A percentile compares a stretch with the other conserved stretches of the same genome.
Evolutionary conservation across 345 rosid genomes (phyloP).

Genomic region (Sisymbrium irio): DNA sequence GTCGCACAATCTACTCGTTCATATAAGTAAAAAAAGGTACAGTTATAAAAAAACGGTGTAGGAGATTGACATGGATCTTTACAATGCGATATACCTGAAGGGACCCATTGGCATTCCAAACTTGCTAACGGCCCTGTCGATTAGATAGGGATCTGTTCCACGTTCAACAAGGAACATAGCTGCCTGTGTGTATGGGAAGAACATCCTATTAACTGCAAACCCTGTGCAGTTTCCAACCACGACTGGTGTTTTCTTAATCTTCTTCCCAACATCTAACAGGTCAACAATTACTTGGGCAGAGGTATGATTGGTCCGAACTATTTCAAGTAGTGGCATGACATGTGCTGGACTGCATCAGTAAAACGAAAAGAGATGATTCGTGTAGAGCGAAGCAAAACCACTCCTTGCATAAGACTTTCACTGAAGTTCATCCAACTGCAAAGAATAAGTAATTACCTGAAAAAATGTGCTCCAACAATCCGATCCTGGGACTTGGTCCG

Average conservation of each 20-base stretch:
- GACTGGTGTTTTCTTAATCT: conserved; percentile 86
- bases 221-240: conserved; percentile 99
- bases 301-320: conserved; percentile 81
- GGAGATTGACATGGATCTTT: conserved; percentile 1
- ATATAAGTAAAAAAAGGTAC: background rate
- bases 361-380: conserved; percentile 21
- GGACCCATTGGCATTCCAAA: conserved; percentile 99
- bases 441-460: conserved; percentile 54
- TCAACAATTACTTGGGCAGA: conserved; percentile 89
- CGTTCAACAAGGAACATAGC: conserved; percentile 79
- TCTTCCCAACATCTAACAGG: conserved; percentile 84
- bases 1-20: conserved; percentile 64
- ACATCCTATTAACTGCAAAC: conserved; percentile 96
- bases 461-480: conserved; percentile 96
- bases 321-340: conserved; percentile 94
- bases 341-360: conserved; percentile 82
- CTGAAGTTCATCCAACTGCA: background rate
- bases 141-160: conserved; percentile 73
- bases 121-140: conserved; percentile 72
- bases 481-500: conserved; percentile 74
- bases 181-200: conserved; percentile 90
- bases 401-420: background rate
- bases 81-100: conserved; percentile 53
- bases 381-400: conserved; percentile 6
- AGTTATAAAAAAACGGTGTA: background rate